Base-by-base conservation (phyloP, 495 filamentous ascomycete species). In the Aspergillus conjunctus region DNA sequence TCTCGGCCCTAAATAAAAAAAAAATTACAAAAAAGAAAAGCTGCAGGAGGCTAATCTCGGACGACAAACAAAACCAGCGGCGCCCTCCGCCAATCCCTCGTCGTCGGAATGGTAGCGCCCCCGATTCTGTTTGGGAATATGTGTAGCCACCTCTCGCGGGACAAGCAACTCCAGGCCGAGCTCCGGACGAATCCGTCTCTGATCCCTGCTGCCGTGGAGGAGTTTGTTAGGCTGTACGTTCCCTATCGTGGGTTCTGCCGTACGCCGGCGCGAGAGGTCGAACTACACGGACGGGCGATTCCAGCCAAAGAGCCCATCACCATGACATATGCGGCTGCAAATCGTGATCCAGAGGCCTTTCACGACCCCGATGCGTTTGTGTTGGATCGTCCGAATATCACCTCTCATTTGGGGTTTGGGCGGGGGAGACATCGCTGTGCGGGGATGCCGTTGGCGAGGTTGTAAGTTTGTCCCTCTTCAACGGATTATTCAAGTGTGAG, bases 171-270 rank as follows among this genome's bases (percentile, higher is more conserved):
- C 0, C 52, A 55, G 20, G 1, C 14, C 37, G 14, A 14, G 18
- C 52, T 55, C n/a, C 52, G 52, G 12, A 0, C 7, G 0, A 9
- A 46, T 33, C 54, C 54, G 1, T 33, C 39, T 10, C 41, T 56
- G 1, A 46, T 56, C 22, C 54, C 39, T 4, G 54, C 39, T 7
- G 41, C 54, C 3, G 15, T 56, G 2, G 54, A 56, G 33, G 54
- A 56, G 22, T 56, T 48, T 14, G 54, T 56, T 2, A 18, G 54
- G 22, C 30, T 46, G 11, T 55, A 56, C 22, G 54, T 56, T 18
- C 54, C 39, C 3, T 56, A 56, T 56, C 39, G 54, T 12, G 54
- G 54, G 20, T 56, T 56, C 15, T 56, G 39, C 32, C 41, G 39
- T 14, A 56, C 54, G 8, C 54, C 54, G 0, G 14, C 26, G 0